Evolutionary conservation across 345 rosid species (phyloP), one percentile per base, ranked within the genome.

Genomic region (Raphanus raphanistrum): DNA sequence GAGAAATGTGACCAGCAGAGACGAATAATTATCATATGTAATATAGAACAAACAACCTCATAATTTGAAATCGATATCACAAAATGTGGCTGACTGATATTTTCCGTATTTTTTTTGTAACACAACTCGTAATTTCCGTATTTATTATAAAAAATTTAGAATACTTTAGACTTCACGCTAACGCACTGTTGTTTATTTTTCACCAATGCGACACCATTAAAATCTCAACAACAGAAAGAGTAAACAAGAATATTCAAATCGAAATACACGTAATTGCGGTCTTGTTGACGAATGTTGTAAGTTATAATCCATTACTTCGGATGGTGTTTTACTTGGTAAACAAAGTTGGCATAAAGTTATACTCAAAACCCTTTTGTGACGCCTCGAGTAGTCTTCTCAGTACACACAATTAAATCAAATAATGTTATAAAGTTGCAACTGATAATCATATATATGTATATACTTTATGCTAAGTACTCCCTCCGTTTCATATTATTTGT

Each of bases 271-370:
- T 71, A 71, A 64, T 55, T 63, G 43, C 17, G 66, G 76, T 77
- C 76, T 71, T 77, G 28, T 71, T 71, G 81, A 77, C 81, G 48
- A 64, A 29, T 17, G 64, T 54, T 77, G 13, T 63, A 63, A 48
- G 33, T 76, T 50, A 27, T 8, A 52, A 36, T 55, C 76, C 76
- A 64, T 64, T 64, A 64, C 66, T 10, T 64, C 50, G 76, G 50
- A 64, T 77, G 28, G 17, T 70, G 66, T 70, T 70, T 76, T 77
- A 70, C 66, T 63, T 64, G 65, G 80, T 77, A 71, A 77, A 54
- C 8, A 63, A 28, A 12, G 59, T 70, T 11, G 70, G 71, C 9
- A 54, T 36, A 64, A 54, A 55, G 11, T 16, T 77, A 15, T 63
- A 77, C 5, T 9, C 26, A 8, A 6, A 75, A 70, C 41, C 71